Base-by-base conservation (phyloP, 139 green algal species). In the Mesotaenium endlicherianum region DNA sequence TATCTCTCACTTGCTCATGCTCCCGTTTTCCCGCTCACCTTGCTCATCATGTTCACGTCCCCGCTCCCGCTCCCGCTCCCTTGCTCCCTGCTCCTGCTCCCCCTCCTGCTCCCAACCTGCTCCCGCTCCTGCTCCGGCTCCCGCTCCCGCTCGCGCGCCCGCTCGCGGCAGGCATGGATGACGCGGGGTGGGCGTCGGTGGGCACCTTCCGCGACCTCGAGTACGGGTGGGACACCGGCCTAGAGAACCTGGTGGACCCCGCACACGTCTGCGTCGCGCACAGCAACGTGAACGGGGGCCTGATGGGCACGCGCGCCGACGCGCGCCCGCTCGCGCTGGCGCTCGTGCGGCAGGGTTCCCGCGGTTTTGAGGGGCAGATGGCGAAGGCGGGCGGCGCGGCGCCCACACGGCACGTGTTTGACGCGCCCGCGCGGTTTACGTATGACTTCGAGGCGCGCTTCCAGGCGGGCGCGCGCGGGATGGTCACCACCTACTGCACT, bases 201-300 rank as follows among this genome's bases (percentile, higher is more conserved):
- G 49, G 14, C 14, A 59, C 49, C 49, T 59, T 59, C 49, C 58
- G 75, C 14, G 83, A 88, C 79, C 58, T 88, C 20, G 67, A 75
- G n/a, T 85, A 89, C 72, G 85, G 78, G 11, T 86, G 78, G 85
- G 83, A 83, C 71, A 85, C 67, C 40, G 89, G 89, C 60, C 49
- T 90, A 1, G 88, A 91, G 82, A 91, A 91, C 74, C 77, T 86
- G n/a, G 87, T 84, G 36, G 88, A 91, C 58, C 85, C 88, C 5
- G 69, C 76, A 50, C 83, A 85, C 68, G 83, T 57, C 39, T 40
- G 55, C 4, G 83, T 88, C 30, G 47, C 36, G n/a, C 83, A 88
- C 72, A 74, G 84, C 75, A 59, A 59, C 49, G 49, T 59, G 14
- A 77, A 45, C 2, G 49, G 49, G 14, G 49, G 49, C 49, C 14